Evolutionary conservation across 306 rosid genomes (phyloP), one percentile per base, ranked within the genome.

Genomic region (Casuarina equisetifolia): DNA sequence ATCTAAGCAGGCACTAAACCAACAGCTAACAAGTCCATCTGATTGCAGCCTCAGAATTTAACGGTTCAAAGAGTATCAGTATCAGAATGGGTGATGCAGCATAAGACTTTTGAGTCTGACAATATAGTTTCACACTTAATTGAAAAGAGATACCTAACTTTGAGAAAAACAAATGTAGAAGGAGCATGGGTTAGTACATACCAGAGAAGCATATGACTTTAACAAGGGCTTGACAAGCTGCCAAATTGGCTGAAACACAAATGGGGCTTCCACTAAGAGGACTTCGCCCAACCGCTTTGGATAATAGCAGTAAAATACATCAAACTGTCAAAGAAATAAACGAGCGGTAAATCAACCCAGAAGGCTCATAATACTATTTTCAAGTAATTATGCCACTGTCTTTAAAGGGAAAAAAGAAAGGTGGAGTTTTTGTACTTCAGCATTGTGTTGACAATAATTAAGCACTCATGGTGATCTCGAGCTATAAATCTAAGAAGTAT

Each of bases 211-310:
- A 80, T 95, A 91, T 32, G 96, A 88, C 76, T 91, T 95, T 74
- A 95, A 45, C 83, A 92, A 69, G 40, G 99, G 99, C 77, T 89
- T 95, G 79, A 82, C 82, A 58, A 92, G 82, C 82, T 74, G 90
- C 99, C 99, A 95, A 71, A 95, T 79, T 58, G 99, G 99, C 86
- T 85, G 81, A 86, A 92, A 95, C 78, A 92, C 90, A 75, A 91
- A 80, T 50, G 97, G 97, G 81, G 99, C 94, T 63, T 87, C 98
- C 79, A 95, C 94, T 64, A 92, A 92, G 78, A 95, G 86, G 58
- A 95, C 96, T 88, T 95, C 81, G 62, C 82, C 89, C 85, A 95
- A 74, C 48, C 97, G 84, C 84, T 83, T 92, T 5, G 98, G 99
- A 80, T 95, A 95, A 79, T 95, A 92, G 67, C 71, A 88, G 86